Evolutionary conservation across 192 early-diverging fungal species (phyloP), one percentile per base, ranked within the genome.

Genomic region (Funneliformis mosseae): DNA sequence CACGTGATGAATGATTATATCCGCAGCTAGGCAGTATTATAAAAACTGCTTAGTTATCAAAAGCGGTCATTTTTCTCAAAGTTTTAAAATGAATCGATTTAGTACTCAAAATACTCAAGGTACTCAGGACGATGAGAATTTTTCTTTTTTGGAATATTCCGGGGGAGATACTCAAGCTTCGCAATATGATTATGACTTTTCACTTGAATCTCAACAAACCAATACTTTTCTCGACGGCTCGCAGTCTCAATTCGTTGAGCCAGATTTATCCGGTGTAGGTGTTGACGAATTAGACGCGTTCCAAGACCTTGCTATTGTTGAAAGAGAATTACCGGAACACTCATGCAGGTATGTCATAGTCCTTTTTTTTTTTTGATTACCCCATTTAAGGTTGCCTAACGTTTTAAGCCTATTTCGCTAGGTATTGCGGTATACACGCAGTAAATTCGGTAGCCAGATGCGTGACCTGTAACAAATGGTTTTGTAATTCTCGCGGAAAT

Each of bases 401-500:
- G 33, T 33, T 3, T 33, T 33, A 33, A 0, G 33, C 33, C 42
- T 23, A 23, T 41, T 38, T 28, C 61, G 3, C 14, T 73, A 93
- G 92, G 76, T 99, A 99, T 85, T 99, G 98, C 79, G 96, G 95
- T 43, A 93, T 98, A 78, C 97, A 98, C 80, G 91, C 91, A 70
- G 90, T 95, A 23, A 87, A 89, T 41, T 91, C 95, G 0, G 97
- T 99, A 8, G 93, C 95, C 70, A 96, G 97, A 86, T 99, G 98
- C 84, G 90, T 97, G 43, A 90, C 88, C 0, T 99, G 98, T 87
- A 92, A 90, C 70, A 93, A 94, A 69, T 99, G 97, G 97, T 98
- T 99, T 83, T 99, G 98, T 84, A 99, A 99, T 82, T 90, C 94
- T 18, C 91, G 95, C 45, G 95, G 96, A 33, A 92, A 91, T 76